These are phyloP conservation scores for Neurospora sublineolata DNA, from an alignment of 495 filamentous ascomycete genomes.

Conservation along the genomic window DNA sequence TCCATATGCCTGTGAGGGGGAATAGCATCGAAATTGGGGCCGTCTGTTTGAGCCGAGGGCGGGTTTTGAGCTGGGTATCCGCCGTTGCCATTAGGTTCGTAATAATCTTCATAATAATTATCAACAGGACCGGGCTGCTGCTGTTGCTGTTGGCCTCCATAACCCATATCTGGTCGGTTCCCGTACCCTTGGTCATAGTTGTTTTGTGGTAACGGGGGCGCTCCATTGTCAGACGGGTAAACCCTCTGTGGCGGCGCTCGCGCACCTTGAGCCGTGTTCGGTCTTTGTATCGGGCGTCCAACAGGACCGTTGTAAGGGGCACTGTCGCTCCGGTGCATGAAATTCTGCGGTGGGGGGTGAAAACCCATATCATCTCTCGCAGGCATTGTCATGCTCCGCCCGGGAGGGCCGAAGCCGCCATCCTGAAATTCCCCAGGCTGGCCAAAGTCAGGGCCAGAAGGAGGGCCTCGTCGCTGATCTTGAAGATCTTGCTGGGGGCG, in stretches of 20 bases:
- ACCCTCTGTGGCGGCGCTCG: constrained; percentile 33
- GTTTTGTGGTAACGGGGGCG: constrained; percentile 20
- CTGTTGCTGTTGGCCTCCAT: constrained; percentile 16
- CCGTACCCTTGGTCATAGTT: constrained; percentile 15
- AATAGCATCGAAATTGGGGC: constrained; percentile 66
- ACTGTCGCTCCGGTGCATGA: constrained; percentile 21
- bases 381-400: constrained; percentile 45
- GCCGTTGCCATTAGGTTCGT: constrained; percentile 24
- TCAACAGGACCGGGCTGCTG: constrained; percentile 29
- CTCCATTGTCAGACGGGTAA: constrained; percentile 32
- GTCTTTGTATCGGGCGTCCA: constrained; percentile 30
- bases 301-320: constrained; percentile 33
- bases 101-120: constrained; percentile 49
- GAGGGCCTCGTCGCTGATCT: constrained; percentile 30
- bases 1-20: constrained; percentile 31
- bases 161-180: constrained; percentile 11
- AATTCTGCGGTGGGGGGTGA: constrained; percentile 11
- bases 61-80: constrained; percentile 21
- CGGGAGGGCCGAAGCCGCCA: constrained; percentile 28
- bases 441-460: constrained; percentile 22
- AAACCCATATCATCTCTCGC: constrained; percentile 25
- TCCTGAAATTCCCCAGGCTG: constrained; percentile 21
- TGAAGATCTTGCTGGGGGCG: constrained; percentile 26
- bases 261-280: constrained; percentile 38
- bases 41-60: constrained; percentile 38